Percentiles rank a stretch among this genome's conserved stretches.
Conservation (phyloP, 352 stramenopile species). For the Aphanomyces astaci region DNA sequence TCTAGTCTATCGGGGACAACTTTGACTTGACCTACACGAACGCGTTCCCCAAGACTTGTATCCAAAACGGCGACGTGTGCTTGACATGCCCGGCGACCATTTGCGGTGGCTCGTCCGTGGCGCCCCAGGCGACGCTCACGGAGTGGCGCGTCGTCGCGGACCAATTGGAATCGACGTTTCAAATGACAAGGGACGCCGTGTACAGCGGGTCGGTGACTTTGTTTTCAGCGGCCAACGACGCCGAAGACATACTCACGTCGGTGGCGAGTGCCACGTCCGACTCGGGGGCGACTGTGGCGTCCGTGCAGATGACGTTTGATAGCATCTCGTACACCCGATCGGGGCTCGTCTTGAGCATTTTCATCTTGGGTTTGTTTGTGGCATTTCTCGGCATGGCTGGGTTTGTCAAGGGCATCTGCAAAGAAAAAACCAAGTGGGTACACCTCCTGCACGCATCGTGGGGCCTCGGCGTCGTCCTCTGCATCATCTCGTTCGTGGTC, state of each 20-base stretch:
- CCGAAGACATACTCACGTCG: constrained; percentile 33
- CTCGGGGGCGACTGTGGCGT: constrained; percentile 47
- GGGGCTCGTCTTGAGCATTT: constrained; percentile 66
- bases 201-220: constrained; percentile 36
- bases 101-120: not conserved
- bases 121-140: not conserved
- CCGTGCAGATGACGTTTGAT: constrained; percentile 59
- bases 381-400: constrained; percentile 55
- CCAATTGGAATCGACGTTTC: constrained; percentile 22
- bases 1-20: constrained; percentile 2
- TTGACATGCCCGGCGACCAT: not conserved
- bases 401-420: constrained; percentile 69
- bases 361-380: constrained; percentile 60
- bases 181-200: constrained; percentile 1
- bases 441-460: constrained; percentile 72
- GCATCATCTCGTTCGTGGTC: constrained; percentile 70
- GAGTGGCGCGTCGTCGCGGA: not conserved
- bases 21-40: constrained; percentile 14
- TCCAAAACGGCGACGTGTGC: not conserved
- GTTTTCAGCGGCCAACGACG: constrained; percentile 11
- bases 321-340: constrained; percentile 68
- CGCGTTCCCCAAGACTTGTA: not conserved
- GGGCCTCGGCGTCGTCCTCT: constrained; percentile 60
- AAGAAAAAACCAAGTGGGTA: constrained; percentile 62
- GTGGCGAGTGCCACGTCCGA: constrained; percentile 47